These are phyloP conservation scores for Tricholomella constricta DNA, from an alignment of 768 basidiomycete species.

Conservation along the genomic window DNA sequence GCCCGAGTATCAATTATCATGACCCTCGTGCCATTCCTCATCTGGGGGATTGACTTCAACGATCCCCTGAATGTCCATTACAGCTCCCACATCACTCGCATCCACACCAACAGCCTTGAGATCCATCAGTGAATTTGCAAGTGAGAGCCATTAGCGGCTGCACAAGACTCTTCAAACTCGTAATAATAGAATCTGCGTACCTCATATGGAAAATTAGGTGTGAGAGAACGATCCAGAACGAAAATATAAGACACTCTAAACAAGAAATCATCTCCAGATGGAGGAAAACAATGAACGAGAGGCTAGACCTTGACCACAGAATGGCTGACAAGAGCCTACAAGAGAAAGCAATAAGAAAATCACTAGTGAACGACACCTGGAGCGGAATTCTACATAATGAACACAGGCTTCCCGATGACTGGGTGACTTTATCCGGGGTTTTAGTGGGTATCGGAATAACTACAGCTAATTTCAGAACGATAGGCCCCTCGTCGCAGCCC, in stretches of 20 bases:
- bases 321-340: neutral
- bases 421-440: neutral
- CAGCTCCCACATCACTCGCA: constrained; percentile 46
- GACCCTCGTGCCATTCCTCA: constrained; percentile 42
- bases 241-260: neutral
- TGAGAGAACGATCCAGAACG: neutral
- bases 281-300: neutral
- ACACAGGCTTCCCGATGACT: neutral
- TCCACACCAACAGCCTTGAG: constrained; percentile 39
- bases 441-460: neutral
- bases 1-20: constrained; percentile 28
- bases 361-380: neutral
- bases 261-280: neutral
- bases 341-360: neutral
- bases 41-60: constrained; percentile 51
- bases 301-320: neutral
- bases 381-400: neutral
- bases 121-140: constrained; percentile 34
- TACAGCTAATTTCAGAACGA: too few relatives aligned
- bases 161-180: neutral
- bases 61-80: constrained; percentile 44
- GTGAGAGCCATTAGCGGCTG: neutral
- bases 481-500: too few relatives aligned
- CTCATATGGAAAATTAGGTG: neutral
- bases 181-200: neutral